phyloP scores from a whole-genome alignment of 2,329 filamentous ascomycete genomes.

The Verticillium tricorpus region DNA sequence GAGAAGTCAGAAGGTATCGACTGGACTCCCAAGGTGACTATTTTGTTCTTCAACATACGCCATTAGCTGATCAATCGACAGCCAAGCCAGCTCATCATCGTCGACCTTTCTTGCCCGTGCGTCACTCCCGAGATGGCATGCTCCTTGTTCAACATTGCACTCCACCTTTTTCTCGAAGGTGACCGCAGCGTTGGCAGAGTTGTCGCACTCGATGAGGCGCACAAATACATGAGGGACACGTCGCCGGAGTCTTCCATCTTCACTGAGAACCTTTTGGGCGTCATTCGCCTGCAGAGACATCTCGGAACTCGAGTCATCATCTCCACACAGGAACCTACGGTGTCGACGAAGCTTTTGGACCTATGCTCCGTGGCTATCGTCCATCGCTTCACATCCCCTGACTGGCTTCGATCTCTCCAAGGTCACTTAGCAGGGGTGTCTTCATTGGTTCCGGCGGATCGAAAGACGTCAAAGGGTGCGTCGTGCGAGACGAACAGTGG shows the following conservation, averaged over 20 bases:
- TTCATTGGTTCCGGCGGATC: not conserved
- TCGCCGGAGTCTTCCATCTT: conserved; percentile 51
- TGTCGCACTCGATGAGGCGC: conserved; percentile 71
- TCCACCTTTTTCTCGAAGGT: conserved; percentile 61
- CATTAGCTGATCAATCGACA: conserved; percentile 6
- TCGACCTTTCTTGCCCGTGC: conserved; percentile 72
- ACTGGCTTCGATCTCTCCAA: conserved; percentile 23
- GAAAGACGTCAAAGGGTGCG: not conserved
- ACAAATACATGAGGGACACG: conserved; percentile 65
- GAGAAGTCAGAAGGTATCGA: conserved; percentile 16
- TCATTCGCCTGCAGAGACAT: conserved; percentile 69
- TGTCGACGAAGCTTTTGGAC: conserved; percentile 64
- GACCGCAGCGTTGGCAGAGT: conserved; percentile 47
- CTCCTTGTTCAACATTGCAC: conserved; percentile 66
- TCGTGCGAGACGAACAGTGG: conserved; percentile 1
- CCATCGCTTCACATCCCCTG: conserved; percentile 57
- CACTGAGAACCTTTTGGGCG: conserved; percentile 56
- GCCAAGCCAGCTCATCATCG: conserved; percentile 54
- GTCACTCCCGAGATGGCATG: conserved; percentile 64
- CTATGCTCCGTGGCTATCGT: conserved; percentile 69
- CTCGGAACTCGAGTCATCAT: conserved; percentile 63
- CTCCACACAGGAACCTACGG: conserved; percentile 72
- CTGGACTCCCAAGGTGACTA: conserved; percentile 21
- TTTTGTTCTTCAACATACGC: not conserved
- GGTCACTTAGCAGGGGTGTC: conserved; percentile 24